These are phyloP conservation scores for Aspergillus sp. DNA, from an alignment of 2,329 filamentous ascomycete genomes.

Conservation along the genomic window DNA sequence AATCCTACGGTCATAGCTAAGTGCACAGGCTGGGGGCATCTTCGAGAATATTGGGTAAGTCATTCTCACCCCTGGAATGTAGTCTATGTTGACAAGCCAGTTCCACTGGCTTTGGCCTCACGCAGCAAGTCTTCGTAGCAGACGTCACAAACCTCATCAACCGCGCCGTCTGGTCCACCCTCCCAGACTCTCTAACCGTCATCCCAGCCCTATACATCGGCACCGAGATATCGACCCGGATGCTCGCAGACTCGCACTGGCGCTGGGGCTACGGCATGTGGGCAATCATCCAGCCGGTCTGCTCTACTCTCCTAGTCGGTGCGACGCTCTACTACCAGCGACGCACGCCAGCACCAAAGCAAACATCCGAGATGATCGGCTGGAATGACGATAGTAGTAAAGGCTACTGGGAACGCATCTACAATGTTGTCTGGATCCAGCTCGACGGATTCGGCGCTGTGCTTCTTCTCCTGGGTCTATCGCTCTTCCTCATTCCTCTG, in stretches of 20 bases:
- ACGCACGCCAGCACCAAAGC: slow-evolving; percentile 13
- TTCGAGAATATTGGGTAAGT: slow-evolving; percentile 64
- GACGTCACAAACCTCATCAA: slow-evolving; percentile 62
- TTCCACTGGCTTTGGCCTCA: slow-evolving; percentile 56
- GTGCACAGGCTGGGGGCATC: slow-evolving; percentile 45
- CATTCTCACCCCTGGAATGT: too few relatives aligned
- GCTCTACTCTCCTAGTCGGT: slow-evolving; percentile 32
- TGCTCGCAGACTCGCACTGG: slow-evolving; percentile 41
- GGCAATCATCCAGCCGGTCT: slow-evolving; percentile 40
- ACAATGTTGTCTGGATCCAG: slow-evolving; percentile 20
- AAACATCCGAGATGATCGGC: not conserved
- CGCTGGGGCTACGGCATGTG: slow-evolving; percentile 47
- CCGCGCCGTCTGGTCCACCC: slow-evolving; percentile 59
- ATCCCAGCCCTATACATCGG: slow-evolving; percentile 55
- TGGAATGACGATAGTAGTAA: not conserved
- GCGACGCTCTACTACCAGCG: slow-evolving; percentile 35
- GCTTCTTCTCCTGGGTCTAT: slow-evolving; percentile 35
- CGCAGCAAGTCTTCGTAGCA: slow-evolving; percentile 66
- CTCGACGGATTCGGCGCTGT: slow-evolving; percentile 38
- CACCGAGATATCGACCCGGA: slow-evolving; percentile 39
- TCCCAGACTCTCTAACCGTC: slow-evolving; percentile 59
- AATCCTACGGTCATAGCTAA: too few relatives aligned
- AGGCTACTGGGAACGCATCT: slow-evolving; percentile 21
- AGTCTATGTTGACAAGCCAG: not conserved
- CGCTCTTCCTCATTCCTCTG: slow-evolving; percentile 37